These are phyloP conservation scores for Hortiboletus flavorubellus DNA, from an alignment of 768 basidiomycete species.

Conservation along the genomic window DNA sequence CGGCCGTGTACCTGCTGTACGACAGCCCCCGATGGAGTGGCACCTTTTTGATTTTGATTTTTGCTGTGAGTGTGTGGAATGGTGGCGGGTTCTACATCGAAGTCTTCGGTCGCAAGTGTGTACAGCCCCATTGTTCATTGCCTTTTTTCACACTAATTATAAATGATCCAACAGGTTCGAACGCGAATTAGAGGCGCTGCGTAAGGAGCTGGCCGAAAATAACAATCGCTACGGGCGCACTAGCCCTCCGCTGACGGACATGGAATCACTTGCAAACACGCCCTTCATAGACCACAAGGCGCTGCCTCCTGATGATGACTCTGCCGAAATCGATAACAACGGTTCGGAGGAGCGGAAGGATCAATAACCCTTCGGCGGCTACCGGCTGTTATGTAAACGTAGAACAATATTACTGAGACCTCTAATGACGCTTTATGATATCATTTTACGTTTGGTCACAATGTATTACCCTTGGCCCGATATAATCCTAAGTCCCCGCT, in stretches of 20 bases:
- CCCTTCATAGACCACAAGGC: conserved; percentile 25
- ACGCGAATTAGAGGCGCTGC: conserved; percentile 83
- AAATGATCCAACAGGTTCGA: conserved; percentile 63
- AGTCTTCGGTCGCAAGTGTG: conserved; percentile 94
- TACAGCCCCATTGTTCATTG: conserved; percentile 17
- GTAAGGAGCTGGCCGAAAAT: conserved; percentile 83
- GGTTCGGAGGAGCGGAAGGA: conserved; percentile 28
- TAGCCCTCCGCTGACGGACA: conserved; percentile 50
- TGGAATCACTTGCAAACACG: conserved; percentile 38
- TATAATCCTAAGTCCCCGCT: neutral
- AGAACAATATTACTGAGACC: conserved; percentile 5
- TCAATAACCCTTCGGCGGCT: conserved; percentile 16
- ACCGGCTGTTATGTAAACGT: neutral
- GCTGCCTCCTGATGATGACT: conserved; percentile 21
- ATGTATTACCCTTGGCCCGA: conserved; percentile 7
- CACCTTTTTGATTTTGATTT: conserved; percentile 73
- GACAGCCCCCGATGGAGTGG: conserved; percentile 76
- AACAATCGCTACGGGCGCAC: conserved; percentile 51
- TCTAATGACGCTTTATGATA: conserved; percentile 20
- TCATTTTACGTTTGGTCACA: conserved; percentile 5
- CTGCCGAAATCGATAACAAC: conserved; percentile 11
- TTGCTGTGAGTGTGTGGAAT: conserved; percentile 91
- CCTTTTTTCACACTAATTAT: conserved; percentile 1
- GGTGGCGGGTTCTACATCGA: conserved; percentile 96
- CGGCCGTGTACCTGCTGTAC: conserved; percentile 81